Base-by-base conservation (phyloP, 306 rosid species). In the Quercus cerris region DNA sequence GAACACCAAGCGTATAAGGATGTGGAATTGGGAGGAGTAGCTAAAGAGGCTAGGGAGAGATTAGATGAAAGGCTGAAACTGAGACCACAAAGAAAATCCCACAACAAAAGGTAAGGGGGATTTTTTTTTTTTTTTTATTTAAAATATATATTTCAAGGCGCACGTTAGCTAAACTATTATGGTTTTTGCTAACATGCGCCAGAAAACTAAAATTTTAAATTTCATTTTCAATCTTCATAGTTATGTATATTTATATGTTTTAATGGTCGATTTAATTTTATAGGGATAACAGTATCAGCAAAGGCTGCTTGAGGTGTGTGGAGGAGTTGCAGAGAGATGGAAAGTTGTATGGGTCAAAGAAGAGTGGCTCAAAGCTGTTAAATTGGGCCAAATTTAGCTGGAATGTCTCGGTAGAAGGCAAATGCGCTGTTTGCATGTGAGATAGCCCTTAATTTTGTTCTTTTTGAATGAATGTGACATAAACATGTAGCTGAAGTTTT, bases 31-130 rank as follows among this genome's bases (percentile, higher is more conserved):
- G 92, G 81, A 5, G 88, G 72, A 58, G 88, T 66, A 63, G 98
- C 93, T 35, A 88, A 88, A 86, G 91, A 86, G 78, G 97, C 97
- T 68, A 94, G 85, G 76, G 90, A 80, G 46, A 88, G 98, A 82
- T 82, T 94, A 59, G 94, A 94, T 86, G 89, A 83, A 58, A 94
- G 87, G 85, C 72, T 94, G 55, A 84, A 84, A 82, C 72, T 94
- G 41, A 85, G 82, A 82, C 19, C 81, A 63, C 88, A 74, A 41
- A 84, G 84, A 81, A 86, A 81, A 81, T 74, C 90, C 25, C 76
- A 85, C 62, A 75, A 75, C 76, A 74, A 56, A 73, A 86, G 94
- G 94, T 76, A 22, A 74, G 11, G 14, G 15, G 11, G 11, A n/a
- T n/a, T 4, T 30, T 4, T 31, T 49, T 38, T 19, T 6, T 25